phyloP scores from a whole-genome alignment of 768 basidiomycete species.

The Termitomyces sp. region DNA sequence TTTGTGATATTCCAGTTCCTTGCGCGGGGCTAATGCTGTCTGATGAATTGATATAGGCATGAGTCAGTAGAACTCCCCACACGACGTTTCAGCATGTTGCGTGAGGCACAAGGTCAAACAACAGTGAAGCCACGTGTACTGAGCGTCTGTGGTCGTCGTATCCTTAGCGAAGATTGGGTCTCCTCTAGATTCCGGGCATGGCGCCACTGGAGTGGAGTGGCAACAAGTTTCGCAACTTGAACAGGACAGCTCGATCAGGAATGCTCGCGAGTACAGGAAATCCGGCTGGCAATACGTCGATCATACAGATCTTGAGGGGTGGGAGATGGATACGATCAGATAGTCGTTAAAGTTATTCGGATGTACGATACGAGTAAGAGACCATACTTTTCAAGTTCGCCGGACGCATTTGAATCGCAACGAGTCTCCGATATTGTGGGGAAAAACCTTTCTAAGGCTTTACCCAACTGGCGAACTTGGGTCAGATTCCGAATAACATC shows the following conservation, averaged over 20 bases:
- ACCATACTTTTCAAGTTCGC: constrained; percentile 2
- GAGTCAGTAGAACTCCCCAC: not conserved
- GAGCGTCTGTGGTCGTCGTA: not conserved
- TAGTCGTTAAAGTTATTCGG: not conserved
- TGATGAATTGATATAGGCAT: not conserved
- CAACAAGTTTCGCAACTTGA: not conserved
- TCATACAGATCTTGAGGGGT: not conserved
- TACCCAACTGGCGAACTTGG: too few relatives aligned
- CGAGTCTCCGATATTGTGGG: too few relatives aligned
- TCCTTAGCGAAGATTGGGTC: not conserved
- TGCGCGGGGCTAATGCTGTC: constrained; percentile 3
- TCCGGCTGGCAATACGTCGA: constrained; percentile 20
- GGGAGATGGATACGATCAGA: not conserved
- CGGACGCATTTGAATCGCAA: constrained; percentile 14
- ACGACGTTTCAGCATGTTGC: constrained; percentile 8
- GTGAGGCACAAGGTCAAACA: not conserved
- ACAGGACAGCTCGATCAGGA: not conserved
- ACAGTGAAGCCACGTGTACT: not conserved
- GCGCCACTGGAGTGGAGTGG: not conserved
- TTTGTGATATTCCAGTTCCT: constrained; percentile 3
- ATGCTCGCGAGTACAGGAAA: not conserved
- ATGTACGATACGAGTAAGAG: not conserved
- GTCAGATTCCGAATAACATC: too few relatives aligned
- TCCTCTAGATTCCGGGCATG: not conserved
- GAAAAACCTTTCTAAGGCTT: too few relatives aligned